These are phyloP conservation scores for Setaria viridis DNA, from an alignment of 202 grass and related monocot genomes.

Conservation along the genomic window DNA sequence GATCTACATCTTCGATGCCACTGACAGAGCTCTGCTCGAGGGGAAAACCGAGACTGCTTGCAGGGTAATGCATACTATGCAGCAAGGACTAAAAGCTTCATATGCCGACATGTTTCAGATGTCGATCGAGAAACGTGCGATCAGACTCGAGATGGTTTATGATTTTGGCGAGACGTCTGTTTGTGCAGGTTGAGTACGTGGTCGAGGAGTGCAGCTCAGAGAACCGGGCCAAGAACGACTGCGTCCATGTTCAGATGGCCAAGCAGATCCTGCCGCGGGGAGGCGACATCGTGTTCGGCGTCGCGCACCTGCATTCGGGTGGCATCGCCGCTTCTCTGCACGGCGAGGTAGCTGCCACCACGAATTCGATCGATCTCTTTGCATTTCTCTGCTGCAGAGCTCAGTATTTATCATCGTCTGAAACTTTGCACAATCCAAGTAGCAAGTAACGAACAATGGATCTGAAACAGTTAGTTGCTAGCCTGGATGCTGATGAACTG, in stretches of 20 bases:
- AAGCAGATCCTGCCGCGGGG: slow-evolving; percentile 64
- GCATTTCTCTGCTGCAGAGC: too few relatives aligned
- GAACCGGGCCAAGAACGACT: slow-evolving; percentile 52
- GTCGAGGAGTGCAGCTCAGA: slow-evolving; percentile 64
- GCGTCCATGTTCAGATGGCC: slow-evolving; percentile 51
- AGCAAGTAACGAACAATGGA: too few relatives aligned
- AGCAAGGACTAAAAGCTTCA: not conserved
- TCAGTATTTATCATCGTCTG: too few relatives aligned
- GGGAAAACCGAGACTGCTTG: not conserved
- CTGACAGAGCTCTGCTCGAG: slow-evolving; percentile 35
- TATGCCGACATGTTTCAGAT: not conserved
- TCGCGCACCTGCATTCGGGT: slow-evolving; percentile 82
- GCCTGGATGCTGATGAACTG: not conserved
- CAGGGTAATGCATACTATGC: not conserved
- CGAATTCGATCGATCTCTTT: too few relatives aligned
- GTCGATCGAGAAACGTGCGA: not conserved
- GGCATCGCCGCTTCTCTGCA: slow-evolving; percentile 63
- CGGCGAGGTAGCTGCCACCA: slow-evolving; percentile 53
- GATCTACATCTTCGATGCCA: slow-evolving; percentile 82
- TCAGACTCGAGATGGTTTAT: not conserved
- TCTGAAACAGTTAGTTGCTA: not conserved
- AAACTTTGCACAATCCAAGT: too few relatives aligned
- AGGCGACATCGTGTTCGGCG: slow-evolving; percentile 76
- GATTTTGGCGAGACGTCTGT: not conserved
- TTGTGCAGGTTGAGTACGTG: slow-evolving; percentile 65